Base-by-base conservation (phyloP, 352 stramenopile species). In the Globisporangium solare region DNA sequence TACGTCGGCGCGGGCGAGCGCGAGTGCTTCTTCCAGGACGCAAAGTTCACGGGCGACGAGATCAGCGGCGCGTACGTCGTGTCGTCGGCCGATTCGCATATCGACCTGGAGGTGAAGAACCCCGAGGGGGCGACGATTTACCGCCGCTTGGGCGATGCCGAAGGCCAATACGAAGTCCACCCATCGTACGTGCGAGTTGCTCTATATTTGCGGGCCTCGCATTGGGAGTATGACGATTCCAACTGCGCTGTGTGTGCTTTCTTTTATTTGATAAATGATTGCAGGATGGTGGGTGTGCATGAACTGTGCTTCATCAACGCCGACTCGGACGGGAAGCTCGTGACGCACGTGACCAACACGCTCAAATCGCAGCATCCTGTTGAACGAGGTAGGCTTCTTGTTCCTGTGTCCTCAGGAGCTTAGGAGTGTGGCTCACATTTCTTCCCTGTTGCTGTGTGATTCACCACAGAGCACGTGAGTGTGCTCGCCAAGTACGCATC, bases 281-380 rank as follows among this genome's bases (percentile, higher is more conserved):
- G 40, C 21, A 89, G 79, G 24, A 54, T 79, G 46, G 53, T 60
- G 20, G 83, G 83, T 15, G 56, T 89, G 3, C 61, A 88, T 51
- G 76, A 92, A 37, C 58, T 92, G 37, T 92, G 83, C 59, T 92
- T 92, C 46, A 67, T 79, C 24, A 92, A 92, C 64, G 61, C 78
- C 51, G 78, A 90, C 63, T 68, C 71, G 56, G 70, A 88, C 47
- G 74, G 74, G 13, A 90, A 90, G 61, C 62, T 92, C 43, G 79
- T 92, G 63, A 92, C 76, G 12, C 83, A 92, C 51, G 83, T 92
- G 51, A 92, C 79, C 11, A 86, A 89, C 49, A 87, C 77, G 31
- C 51, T 92, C 31, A 67, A 90, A 61, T 92, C 83, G 18, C 83
- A 92, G 52, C 83, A 92, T 60, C 83, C 83, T 0, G 79, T 92